Conservation (phyloP, 495 filamentous ascomycete genomes). For the Annulohypoxylon nitens region DNA sequence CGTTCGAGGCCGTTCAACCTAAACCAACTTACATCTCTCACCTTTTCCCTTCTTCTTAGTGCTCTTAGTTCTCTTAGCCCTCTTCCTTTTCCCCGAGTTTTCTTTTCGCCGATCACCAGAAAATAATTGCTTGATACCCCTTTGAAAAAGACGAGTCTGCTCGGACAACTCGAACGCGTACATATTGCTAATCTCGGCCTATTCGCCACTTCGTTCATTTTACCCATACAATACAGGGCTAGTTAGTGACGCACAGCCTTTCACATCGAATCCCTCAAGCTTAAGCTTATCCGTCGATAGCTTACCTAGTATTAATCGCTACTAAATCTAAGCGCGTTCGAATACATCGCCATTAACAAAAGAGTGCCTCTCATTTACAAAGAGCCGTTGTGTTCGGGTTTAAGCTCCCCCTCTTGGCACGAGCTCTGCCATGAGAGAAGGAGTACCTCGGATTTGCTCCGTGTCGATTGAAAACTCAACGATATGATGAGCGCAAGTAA, state of each 20-base stretch:
- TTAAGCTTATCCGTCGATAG: conserved; percentile 20
- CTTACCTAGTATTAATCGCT: conserved; percentile 1
- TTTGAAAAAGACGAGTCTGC: conserved; percentile 29
- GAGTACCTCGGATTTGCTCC: conserved; percentile 1
- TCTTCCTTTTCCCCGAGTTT: not conserved
- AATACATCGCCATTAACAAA: conserved; percentile 12
- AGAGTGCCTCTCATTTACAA: conserved; percentile 5
- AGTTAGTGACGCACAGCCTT: conserved; percentile 21
- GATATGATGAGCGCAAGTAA: conserved; percentile 29
- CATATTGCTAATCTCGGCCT: conserved; percentile 29
- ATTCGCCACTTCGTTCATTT: conserved; percentile 28
- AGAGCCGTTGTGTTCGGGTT: not conserved
- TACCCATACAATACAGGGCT: conserved; percentile 2
- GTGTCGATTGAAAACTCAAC: conserved; percentile 21
- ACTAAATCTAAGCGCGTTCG: conserved; percentile 7
- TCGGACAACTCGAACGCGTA: conserved; percentile 30
- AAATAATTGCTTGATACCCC: conserved; percentile 31
- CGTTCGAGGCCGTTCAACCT: conserved; percentile 6
- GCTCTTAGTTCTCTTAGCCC: too few relatives aligned
- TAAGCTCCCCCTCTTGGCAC: not conserved
- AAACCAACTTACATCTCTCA: conserved; percentile 16
- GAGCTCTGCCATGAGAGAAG: conserved; percentile 30
- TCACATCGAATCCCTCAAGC: conserved; percentile 23
- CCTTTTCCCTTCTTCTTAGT: conserved; percentile 3
- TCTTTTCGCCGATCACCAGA: conserved; percentile 21